Conservation (phyloP, 208 protist genomes). For the Trypanosoma conorhini region DNA sequence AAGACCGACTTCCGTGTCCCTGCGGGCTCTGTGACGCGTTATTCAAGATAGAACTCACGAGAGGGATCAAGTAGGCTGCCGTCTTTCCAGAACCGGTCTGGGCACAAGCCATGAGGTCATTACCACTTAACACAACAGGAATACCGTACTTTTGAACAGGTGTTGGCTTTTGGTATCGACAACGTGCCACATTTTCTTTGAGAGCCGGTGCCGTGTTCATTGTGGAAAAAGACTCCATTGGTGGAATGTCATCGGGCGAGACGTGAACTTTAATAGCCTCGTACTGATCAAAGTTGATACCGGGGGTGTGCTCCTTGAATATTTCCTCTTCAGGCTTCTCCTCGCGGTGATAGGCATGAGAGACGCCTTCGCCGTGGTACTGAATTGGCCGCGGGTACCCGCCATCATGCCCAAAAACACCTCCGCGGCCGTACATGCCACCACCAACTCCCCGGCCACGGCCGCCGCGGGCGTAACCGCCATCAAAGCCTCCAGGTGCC, state of each 20-base stretch:
- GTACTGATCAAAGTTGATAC: slow-evolving; percentile 94
- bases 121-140: slow-evolving; percentile 90
- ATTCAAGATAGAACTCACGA: slow-evolving; percentile 92
- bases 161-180: slow-evolving; percentile 97
- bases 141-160: slow-evolving; percentile 99
- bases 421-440: not conserved
- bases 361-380: slow-evolving; percentile 26
- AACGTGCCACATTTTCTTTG: slow-evolving; percentile 93
- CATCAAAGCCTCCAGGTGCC: slow-evolving; percentile 32
- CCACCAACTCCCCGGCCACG: slow-evolving; percentile 32
- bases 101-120: slow-evolving; percentile 99
- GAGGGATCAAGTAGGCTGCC: slow-evolving; percentile 98
- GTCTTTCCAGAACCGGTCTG: slow-evolving; percentile 99
- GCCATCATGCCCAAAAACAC: slow-evolving; percentile 15
- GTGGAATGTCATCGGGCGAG: slow-evolving; percentile 81
- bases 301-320: slow-evolving; percentile 90
- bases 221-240: slow-evolving; percentile 75
- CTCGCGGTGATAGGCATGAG: slow-evolving; percentile 69
- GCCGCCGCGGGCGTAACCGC: slow-evolving; percentile 20
- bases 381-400: slow-evolving; percentile 13
- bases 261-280: slow-evolving; percentile 86
- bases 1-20: slow-evolving; percentile 52
- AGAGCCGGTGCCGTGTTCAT: slow-evolving; percentile 90
- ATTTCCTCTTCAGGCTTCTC: slow-evolving; percentile 91
- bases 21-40: slow-evolving; percentile 49